Base-by-base conservation (phyloP, 306 rosid genomes). In the Fragaria nilgerrensis region DNA sequence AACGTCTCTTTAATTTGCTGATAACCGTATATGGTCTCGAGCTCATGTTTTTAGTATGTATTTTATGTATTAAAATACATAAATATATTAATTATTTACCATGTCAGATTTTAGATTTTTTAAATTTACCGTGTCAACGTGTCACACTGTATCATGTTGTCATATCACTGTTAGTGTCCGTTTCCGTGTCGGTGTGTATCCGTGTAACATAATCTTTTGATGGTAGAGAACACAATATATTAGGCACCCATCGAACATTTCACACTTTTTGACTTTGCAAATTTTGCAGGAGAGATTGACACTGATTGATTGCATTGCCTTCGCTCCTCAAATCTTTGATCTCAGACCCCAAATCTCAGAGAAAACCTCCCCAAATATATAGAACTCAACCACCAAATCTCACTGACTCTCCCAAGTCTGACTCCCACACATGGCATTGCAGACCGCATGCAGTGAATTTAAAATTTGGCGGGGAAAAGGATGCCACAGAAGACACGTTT, bases 401-500 rank as follows among this genome's bases (percentile, higher is more conserved):
- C 70, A 66, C 70, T 9, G 25, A 66, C 70, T n/a, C 61, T 36
- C 70, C 22, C 44, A 43, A 3, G 6, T 65, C 70, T 65, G 70
- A 65, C 70, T 36, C 70, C 27, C 70, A 66, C 44, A 64, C 70
- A 66, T 66, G 11, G 32, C 70, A 65, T 16, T 17, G 11, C 23
- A 32, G 68, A 58, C 82, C 77, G 36, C 77, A 0, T 9, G 22
- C 22, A 3, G 13, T n/a, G 19, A 43, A 34, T 17, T 29, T 19
- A 53, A 27, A 72, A 77, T 45, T 36, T 19, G 47, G 56, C 77
- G 66, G 29, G 72, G 34, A 34, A 4, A 1, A 23, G 2, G 71
- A 81, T 77, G 75, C 36, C 17, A 11, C 36, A 20, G 1, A n/a
- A 0, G 77, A 79, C 83, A 80, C 81, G 81, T 83, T 76, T 85